Percentiles rank a stretch among this genome's conserved stretches.
Evolutionary conservation across 1,284 basidiomycete species (phyloP).

Genomic region (Ustilago tritici): DNA sequence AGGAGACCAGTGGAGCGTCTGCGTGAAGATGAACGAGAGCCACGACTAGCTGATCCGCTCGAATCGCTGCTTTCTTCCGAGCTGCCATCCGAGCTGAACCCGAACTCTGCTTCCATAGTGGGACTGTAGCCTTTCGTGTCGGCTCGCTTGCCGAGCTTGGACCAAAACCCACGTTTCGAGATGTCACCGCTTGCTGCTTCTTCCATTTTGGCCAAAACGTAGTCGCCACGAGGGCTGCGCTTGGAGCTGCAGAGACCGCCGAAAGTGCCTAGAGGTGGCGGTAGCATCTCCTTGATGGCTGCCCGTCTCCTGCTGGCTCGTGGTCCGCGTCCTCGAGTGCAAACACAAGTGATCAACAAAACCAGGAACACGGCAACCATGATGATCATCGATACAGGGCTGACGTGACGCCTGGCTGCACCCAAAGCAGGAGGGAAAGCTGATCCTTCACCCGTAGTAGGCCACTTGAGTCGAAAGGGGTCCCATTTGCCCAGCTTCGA

Average conservation of each 20-base stretch:
- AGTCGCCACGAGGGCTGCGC: constrained; percentile 54
- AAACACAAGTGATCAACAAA: constrained; percentile 46
- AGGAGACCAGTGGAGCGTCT: constrained; percentile 26
- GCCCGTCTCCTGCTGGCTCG: constrained; percentile 46
- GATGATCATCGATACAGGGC: constrained; percentile 35
- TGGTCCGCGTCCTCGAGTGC: constrained; percentile 51
- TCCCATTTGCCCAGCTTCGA: constrained; percentile 49
- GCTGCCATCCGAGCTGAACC: constrained; percentile 51
- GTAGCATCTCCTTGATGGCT: constrained; percentile 52
- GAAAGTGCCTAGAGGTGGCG: constrained; percentile 53
- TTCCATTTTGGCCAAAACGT: constrained; percentile 63
- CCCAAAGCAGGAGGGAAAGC: constrained; percentile 45
- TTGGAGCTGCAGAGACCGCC: constrained; percentile 46
- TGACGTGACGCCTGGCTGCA: constrained; percentile 30
- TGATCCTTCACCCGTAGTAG: constrained; percentile 48
- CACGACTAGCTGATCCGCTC: constrained; percentile 22
- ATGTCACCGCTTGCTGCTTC: constrained; percentile 44
- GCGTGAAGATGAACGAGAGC: constrained; percentile 19
- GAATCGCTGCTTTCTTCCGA: constrained; percentile 48
- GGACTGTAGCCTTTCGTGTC: constrained; percentile 45
- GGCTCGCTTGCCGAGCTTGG: constrained; percentile 41
- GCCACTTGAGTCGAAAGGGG: constrained; percentile 45
- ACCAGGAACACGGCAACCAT: constrained; percentile 46
- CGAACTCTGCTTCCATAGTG: constrained; percentile 48
- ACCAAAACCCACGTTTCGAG: constrained; percentile 40